Evolutionary conservation across 345 rosid species (phyloP).

Genomic region (Bruguiera sexangula): DNA sequence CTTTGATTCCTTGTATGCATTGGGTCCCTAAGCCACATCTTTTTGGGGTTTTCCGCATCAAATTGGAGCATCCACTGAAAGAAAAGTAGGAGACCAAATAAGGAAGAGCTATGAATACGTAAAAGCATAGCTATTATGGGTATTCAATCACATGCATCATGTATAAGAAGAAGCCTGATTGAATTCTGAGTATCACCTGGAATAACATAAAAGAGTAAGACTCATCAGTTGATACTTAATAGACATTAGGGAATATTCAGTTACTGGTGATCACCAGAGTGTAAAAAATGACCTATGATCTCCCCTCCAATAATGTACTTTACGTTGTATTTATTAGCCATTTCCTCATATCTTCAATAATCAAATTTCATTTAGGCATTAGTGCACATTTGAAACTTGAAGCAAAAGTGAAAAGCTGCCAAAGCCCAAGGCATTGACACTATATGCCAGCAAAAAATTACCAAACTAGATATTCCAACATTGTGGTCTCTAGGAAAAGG

Average conservation of each 20-base stretch:
- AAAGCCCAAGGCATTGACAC: too few relatives aligned
- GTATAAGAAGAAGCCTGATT: conserved; percentile 47
- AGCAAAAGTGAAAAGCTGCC: too few relatives aligned
- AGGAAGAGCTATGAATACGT: background rate
- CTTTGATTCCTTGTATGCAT: too few relatives aligned
- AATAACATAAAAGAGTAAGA: conserved; percentile 5
- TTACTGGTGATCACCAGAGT: background rate
- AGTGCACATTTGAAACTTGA: too few relatives aligned
- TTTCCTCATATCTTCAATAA: conserved; percentile 50
- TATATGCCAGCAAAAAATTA: too few relatives aligned
- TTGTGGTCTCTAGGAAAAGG: too few relatives aligned
- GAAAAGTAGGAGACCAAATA: background rate
- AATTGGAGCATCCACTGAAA: conserved; percentile 93
- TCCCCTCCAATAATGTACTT: conserved; percentile 74
- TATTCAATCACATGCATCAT: background rate
- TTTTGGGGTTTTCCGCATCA: too few relatives aligned
- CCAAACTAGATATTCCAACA: too few relatives aligned
- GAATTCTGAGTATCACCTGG: conserved; percentile 89
- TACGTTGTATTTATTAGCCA: conserved; percentile 40
- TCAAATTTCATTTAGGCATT: too few relatives aligned
- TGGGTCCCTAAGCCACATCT: too few relatives aligned
- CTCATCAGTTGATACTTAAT: background rate
- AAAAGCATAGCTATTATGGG: background rate
- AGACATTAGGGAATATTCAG: background rate
- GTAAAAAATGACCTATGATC: background rate